Base-by-base conservation (phyloP, 2,329 filamentous ascomycete species). In the Ustulina deusta region DNA sequence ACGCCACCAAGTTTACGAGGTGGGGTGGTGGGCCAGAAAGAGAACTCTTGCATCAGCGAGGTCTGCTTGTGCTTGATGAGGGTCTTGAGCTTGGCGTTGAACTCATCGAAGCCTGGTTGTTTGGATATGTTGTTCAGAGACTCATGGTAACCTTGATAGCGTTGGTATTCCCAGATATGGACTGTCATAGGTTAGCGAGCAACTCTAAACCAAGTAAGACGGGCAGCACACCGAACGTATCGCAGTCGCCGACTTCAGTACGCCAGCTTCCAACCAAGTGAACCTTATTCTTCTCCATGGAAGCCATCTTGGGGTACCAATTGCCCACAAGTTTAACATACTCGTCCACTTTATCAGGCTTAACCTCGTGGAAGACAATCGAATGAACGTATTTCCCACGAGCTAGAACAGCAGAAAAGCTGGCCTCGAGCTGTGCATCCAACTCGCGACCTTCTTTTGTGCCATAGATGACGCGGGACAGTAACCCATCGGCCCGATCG, bases 81-180 rank as follows among this genome's bases (percentile, higher is more conserved):
- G n/a, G 84, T 86, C 81, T 94, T 94, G 60, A 99, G 90, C 82
- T 95, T 92, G 70, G 83, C 84, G 78, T 97, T 93, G 78, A 97
- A 97, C 10, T 88, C 91, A 73, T 90, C 83, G 79, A 93, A 98
- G 20, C 94, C 93, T 70, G 93, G 92, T 76, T 97, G 93, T 74
- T 86, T 83, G 68, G 93, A 89, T 73, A 98, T 97, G 74, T 87
- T 89, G 83, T 97, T 88, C 54, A 97, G 86, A 22, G 96, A 98
- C 68, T 91, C 90, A 81, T 99, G 96, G 81, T 98, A 98, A 69
- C 96, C 96, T 74, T 94, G 87, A 82, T 98, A 99, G 75, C 94
- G 91, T 81, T 98, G 94, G 81, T 99, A 99, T 81, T 99, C 96
- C 96, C 96, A 99, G 77, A 99, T 99, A 80, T 99, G 96, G 58